phyloP scores from a whole-genome alignment of 345 rosid genomes.

The Hevea brasiliensis region DNA sequence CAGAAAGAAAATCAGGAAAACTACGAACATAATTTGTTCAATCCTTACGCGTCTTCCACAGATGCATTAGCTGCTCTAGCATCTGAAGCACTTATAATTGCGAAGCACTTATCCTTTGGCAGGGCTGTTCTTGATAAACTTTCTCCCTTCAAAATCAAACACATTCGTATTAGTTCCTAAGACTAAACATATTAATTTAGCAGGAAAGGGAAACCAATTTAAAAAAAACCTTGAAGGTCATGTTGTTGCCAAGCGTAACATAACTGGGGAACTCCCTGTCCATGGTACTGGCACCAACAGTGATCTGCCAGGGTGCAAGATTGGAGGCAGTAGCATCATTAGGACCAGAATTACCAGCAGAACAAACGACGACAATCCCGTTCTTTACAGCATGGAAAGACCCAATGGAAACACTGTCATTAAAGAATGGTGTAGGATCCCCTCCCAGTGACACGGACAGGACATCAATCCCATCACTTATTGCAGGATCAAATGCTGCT shows the following conservation, averaged over 20 bases:
- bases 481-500: conserved; percentile 29
- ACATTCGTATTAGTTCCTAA: neutral
- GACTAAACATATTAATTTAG: too few species aligned
- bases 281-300: conserved; percentile 86
- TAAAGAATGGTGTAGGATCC: conserved; percentile 5
- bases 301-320: conserved; percentile 83
- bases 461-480: conserved; percentile 25
- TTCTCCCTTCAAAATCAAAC: conserved; percentile 54
- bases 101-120: conserved; percentile 47
- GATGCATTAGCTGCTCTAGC: conserved; percentile 58
- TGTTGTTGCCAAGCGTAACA: conserved; percentile 56
- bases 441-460: conserved; percentile 25
- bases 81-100: conserved; percentile 52
- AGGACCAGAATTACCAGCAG: conserved; percentile 79
- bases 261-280: conserved; percentile 78
- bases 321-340: conserved; percentile 57
- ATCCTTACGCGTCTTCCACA: conserved; percentile 55
- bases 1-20: neutral
- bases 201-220: neutral
- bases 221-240: conserved; percentile 54
- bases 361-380: conserved; percentile 28
- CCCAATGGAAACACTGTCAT: conserved; percentile 26
- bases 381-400: conserved; percentile 29
- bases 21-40: neutral
- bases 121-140: conserved; percentile 56